Conservation (phyloP, 192 early-diverging fungal genomes). For the Coemansia sp. region DNA sequence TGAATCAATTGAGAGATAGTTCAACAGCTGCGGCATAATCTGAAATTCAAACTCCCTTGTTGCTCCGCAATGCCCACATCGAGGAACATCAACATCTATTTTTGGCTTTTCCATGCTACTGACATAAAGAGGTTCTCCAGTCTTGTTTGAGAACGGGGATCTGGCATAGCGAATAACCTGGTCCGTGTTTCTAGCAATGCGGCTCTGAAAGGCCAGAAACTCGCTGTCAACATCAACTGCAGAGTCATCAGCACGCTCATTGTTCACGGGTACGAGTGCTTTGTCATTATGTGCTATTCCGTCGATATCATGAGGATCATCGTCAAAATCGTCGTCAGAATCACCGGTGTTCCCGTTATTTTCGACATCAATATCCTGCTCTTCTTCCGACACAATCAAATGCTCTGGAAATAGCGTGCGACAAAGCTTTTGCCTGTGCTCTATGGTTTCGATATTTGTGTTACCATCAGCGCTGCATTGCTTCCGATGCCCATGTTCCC, state of each 20-base stretch:
- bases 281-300: conserved; percentile 11
- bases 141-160: conserved; percentile 31
- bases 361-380: conserved; percentile 51
- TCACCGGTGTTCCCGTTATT: conserved; percentile 50
- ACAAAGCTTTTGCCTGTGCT: conserved; percentile 17
- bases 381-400: conserved; percentile 70
- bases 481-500: conserved; percentile 75
- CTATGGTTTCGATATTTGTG: conserved; percentile 8
- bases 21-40: conserved; percentile 89
- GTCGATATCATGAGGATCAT: conserved; percentile 21
- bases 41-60: conserved; percentile 90
- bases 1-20: conserved; percentile 74
- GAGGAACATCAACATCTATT: conserved; percentile 54
- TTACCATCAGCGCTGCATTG: conserved; percentile 51
- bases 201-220: conserved; percentile 90
- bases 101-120: conserved; percentile 67
- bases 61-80: conserved; percentile 73
- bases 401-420: conserved; percentile 61
- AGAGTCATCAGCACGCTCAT: conserved; percentile 66
- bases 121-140: conserved; percentile 74
- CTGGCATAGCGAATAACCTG: conserved; percentile 80
- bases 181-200: conserved; percentile 71
- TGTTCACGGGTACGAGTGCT: conserved; percentile 27
- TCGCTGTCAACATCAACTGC: conserved; percentile 83
- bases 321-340: conserved; percentile 15